phyloP scores from a whole-genome alignment of 2,329 filamentous ascomycete genomes.

The Dothistroma septosporum region DNA sequence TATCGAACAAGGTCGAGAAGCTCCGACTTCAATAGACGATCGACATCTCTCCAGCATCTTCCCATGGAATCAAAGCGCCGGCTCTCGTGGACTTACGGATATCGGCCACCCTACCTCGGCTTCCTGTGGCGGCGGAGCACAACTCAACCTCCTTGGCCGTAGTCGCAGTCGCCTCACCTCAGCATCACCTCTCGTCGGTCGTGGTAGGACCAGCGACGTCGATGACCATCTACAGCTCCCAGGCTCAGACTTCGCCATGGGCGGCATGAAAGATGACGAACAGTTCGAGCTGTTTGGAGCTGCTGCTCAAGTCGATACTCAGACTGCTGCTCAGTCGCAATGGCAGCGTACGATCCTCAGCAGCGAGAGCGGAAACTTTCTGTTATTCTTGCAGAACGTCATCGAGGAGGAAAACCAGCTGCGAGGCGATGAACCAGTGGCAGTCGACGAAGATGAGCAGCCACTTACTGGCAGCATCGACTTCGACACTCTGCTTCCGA shows the following conservation, averaged over 20 bases:
- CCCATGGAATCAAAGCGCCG: slow-evolving; percentile 58
- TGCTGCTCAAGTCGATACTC: slow-evolving; percentile 46
- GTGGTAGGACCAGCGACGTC: slow-evolving; percentile 26
- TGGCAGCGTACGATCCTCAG: slow-evolving; percentile 53
- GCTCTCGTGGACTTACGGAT: slow-evolving; percentile 41
- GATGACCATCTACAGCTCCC: slow-evolving; percentile 20
- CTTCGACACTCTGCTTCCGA: slow-evolving; percentile 68
- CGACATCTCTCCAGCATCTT: slow-evolving; percentile 54
- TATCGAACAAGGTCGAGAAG: slow-evolving; percentile 68
- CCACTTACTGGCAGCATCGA: slow-evolving; percentile 44
- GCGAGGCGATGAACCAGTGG: slow-evolving; percentile 20
- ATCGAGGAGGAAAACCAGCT: slow-evolving; percentile 35
- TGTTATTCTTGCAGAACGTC: slow-evolving; percentile 53
- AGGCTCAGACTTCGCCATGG: slow-evolving; percentile 12
- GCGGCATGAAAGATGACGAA: slow-evolving; percentile 27
- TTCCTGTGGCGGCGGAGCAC: slow-evolving; percentile 29
- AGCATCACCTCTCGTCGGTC: slow-evolving; percentile 58
- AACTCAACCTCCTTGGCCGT: slow-evolving; percentile 35
- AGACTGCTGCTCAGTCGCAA: slow-evolving; percentile 46
- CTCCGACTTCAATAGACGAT: slow-evolving; percentile 61
- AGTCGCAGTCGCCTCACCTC: slow-evolving; percentile 53
- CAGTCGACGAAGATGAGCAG: slow-evolving; percentile 32
- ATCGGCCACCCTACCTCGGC: slow-evolving; percentile 29
- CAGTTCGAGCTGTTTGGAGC: slow-evolving; percentile 47
- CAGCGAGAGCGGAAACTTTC: slow-evolving; percentile 59